A percentile compares a stretch with the other conserved stretches of the same genome.
These are phyloP conservation scores for Candida dajiaensis DNA, from an alignment of 805 yeast species.

Conservation along the genomic window DNA sequence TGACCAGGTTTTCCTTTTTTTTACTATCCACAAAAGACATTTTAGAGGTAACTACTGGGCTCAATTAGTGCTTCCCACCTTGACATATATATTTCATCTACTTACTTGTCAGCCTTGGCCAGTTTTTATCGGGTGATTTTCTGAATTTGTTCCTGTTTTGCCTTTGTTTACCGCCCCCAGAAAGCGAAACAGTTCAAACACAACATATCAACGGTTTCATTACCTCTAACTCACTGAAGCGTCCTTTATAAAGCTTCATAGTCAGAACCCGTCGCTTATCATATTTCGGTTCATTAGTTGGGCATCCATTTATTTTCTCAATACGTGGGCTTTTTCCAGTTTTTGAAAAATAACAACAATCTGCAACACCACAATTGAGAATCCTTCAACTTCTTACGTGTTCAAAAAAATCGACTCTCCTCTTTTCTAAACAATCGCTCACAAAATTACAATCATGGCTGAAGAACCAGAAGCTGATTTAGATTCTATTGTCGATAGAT, in stretches of 20 bases:
- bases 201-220: not conserved
- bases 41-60: not conserved
- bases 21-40: not conserved
- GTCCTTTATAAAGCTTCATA: not conserved
- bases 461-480: constrained; percentile 79
- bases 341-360: not conserved
- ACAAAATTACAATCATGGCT: constrained; percentile 24
- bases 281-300: not conserved
- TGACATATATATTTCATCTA: not conserved
- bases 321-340: not conserved
- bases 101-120: not conserved
- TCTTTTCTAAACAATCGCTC: constrained; percentile 2
- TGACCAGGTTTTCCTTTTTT: not conserved
- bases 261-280: not conserved
- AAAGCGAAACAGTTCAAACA: not conserved
- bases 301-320: not conserved
- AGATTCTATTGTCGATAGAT: constrained; percentile 94
- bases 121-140: not conserved
- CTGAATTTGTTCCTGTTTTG: not conserved
- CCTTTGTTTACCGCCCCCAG: not conserved
- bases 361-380: not conserved
- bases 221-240: not conserved
- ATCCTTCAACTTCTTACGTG: not conserved
- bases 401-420: not conserved
- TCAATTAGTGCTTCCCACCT: not conserved